These are phyloP conservation scores for Staphylotrichum longicolle DNA, from an alignment of 495 filamentous ascomycete genomes.

Conservation along the genomic window DNA sequence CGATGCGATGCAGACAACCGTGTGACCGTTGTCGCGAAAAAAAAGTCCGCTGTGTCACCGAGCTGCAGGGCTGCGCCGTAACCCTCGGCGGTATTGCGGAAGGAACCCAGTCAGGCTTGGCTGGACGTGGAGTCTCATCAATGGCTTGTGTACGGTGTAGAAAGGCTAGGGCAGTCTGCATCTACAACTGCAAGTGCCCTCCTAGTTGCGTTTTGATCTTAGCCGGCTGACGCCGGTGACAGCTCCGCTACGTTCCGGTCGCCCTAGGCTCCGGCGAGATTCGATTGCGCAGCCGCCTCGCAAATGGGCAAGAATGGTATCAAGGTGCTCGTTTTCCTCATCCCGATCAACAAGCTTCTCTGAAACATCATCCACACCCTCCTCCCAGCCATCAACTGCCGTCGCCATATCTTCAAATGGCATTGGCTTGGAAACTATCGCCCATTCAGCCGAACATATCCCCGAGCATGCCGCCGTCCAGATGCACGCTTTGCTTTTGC, in stretches of 20 bases:
- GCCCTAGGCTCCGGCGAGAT: conserved; percentile 22
- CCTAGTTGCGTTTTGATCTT: no score
- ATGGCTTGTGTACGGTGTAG: conserved; percentile 23
- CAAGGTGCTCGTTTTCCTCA: conserved; percentile 6
- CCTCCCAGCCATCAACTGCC: no score
- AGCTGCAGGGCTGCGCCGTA: conserved; percentile 11
- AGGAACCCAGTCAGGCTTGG: conserved; percentile 5
- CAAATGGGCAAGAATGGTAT: conserved; percentile 13
- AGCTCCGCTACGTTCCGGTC: conserved; percentile 28
- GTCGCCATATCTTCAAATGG: no score
- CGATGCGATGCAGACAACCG: conserved; percentile 28
- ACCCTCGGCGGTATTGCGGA: conserved; percentile 15
- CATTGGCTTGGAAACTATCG: neutral
- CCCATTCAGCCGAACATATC: neutral
- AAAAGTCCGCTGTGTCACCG: conserved; percentile 28
- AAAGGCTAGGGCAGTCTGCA: conserved; percentile 25
- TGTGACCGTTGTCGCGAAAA: conserved; percentile 30
- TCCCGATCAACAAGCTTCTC: neutral
- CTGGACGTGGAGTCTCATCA: conserved; percentile 14
- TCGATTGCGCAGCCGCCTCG: conserved; percentile 12
- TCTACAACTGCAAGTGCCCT: conserved; percentile 24
- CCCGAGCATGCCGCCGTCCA: neutral
- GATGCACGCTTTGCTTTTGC: neutral
- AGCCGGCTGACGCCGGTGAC: neutral
- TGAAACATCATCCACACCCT: neutral